Percentiles rank a stretch among this genome's conserved stretches.
Conservation (phyloP, 2,329 filamentous ascomycete species). For the Colletotrichum chlorophyti region DNA sequence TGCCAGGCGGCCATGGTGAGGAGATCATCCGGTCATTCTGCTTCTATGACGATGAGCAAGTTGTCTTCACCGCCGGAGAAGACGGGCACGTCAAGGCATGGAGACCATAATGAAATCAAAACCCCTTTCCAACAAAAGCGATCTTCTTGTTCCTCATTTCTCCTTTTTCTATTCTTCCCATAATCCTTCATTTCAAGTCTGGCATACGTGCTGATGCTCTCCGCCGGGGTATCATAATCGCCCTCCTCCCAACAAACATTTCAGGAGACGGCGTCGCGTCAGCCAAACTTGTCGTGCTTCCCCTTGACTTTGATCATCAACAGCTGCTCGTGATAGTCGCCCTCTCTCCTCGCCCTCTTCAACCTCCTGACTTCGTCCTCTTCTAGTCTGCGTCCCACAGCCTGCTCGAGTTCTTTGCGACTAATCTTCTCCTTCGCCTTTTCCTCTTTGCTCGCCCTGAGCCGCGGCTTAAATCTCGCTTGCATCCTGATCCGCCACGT, state of each 20-base stretch:
- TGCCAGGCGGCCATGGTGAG: slow-evolving; percentile 67
- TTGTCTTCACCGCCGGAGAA: slow-evolving; percentile 65
- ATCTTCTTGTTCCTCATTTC: no score
- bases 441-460: slow-evolving; percentile 82
- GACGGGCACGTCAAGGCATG: slow-evolving; percentile 65
- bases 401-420: slow-evolving; percentile 81
- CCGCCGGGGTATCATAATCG: slow-evolving; percentile 19
- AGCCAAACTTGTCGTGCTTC: slow-evolving; percentile 85
- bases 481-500: slow-evolving; percentile 90
- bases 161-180: no score
- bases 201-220: not conserved
- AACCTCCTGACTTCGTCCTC: slow-evolving; percentile 87
- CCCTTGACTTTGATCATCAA: slow-evolving; percentile 88
- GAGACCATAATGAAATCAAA: no score
- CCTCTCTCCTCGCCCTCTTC: slow-evolving; percentile 83
- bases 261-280: not conserved
- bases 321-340: slow-evolving; percentile 87
- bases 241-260: not conserved
- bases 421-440: slow-evolving; percentile 87
- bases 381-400: slow-evolving; percentile 76
- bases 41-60: slow-evolving; percentile 66
- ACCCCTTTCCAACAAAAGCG: no score
- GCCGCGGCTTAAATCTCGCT: slow-evolving; percentile 86
- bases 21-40: slow-evolving; percentile 71
- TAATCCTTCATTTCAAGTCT: not conserved